Evolutionary conservation across 1,284 basidiomycete genomes (phyloP).

Genomic region (Phenoliferia sp.): DNA sequence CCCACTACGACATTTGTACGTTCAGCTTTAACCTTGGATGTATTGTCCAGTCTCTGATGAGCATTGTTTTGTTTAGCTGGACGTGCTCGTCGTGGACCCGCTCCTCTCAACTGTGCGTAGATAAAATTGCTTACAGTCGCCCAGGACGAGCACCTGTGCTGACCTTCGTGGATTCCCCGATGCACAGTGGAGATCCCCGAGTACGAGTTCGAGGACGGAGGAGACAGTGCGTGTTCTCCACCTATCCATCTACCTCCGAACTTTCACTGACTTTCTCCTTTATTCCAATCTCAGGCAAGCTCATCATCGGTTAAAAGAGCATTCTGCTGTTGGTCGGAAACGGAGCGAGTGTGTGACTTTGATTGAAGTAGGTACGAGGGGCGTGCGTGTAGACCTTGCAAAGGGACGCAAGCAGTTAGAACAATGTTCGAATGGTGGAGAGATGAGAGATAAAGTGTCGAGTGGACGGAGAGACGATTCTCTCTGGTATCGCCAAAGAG

Average conservation of each 20-base stretch:
- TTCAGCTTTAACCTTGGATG: constrained; percentile 41
- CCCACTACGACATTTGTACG: constrained; percentile 91
- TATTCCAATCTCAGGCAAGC: constrained; percentile 49
- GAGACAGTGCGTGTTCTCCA: background rate
- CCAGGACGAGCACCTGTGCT: no score
- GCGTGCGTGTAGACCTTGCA: no score
- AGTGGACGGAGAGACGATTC: no score
- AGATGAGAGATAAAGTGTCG: no score
- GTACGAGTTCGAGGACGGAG: constrained; percentile 76
- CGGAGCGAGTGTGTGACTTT: background rate
- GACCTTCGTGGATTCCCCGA: no score
- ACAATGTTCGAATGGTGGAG: no score
- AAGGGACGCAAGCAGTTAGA: no score
- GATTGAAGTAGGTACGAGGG: background rate
- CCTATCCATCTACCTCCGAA: constrained; percentile 54
- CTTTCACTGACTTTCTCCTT: background rate
- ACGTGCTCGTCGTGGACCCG: constrained; percentile 35
- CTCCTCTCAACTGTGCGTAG: constrained; percentile 79
- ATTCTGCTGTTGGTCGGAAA: background rate
- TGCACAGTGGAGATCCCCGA: constrained; percentile 49
- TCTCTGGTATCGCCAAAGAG: no score
- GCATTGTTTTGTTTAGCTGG: constrained; percentile 45
- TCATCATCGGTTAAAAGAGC: constrained; percentile 72
- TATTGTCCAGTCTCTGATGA: background rate
- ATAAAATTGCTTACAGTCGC: constrained; percentile 31